These are phyloP conservation scores for Medicago ruthenica DNA, from an alignment of 306 rosid species.

Conservation along the genomic window DNA sequence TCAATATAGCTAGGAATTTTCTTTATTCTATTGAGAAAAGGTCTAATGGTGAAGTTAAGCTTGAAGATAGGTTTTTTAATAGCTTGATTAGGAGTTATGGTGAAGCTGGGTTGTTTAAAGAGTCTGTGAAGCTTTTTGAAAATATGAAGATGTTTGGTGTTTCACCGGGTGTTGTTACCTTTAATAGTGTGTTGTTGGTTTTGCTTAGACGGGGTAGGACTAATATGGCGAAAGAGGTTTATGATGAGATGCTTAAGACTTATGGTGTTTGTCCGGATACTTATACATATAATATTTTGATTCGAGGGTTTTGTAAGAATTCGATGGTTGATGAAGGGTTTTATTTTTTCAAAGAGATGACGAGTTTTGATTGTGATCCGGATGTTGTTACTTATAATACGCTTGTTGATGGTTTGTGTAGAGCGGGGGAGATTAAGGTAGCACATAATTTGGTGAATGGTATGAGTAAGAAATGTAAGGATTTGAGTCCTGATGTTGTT, in stretches of 20 bases:
- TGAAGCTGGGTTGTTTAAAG: slow-evolving; percentile 75
- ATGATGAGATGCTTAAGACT: slow-evolving; percentile 76
- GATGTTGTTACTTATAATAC: slow-evolving; percentile 79
- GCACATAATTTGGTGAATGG: slow-evolving; percentile 79
- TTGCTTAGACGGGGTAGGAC: slow-evolving; percentile 80
- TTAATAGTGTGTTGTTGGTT: slow-evolving; percentile 61
- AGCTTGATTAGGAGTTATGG: slow-evolving; percentile 76
- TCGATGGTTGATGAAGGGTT: slow-evolving; percentile 78
- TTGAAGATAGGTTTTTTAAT: slow-evolving; percentile 72
- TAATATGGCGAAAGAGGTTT: slow-evolving; percentile 63
- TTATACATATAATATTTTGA: slow-evolving; percentile 71
- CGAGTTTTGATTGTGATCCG: slow-evolving; percentile 58
- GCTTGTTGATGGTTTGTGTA: slow-evolving; percentile 88
- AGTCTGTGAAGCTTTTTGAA: slow-evolving; percentile 67
- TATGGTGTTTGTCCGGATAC: slow-evolving; percentile 76
- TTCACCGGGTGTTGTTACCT: slow-evolving; percentile 68
- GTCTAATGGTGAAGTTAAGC: slow-evolving; percentile 70
- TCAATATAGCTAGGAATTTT: slow-evolving; percentile 75
- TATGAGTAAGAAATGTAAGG: slow-evolving; percentile 64
- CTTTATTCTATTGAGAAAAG: slow-evolving; percentile 69
- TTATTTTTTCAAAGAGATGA: slow-evolving; percentile 65
- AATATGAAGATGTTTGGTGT: slow-evolving; percentile 68
- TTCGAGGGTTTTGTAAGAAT: slow-evolving; percentile 83
- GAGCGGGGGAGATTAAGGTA: slow-evolving; percentile 65
- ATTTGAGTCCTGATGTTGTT: slow-evolving; percentile 74